These are phyloP conservation scores for Clitocybe nebularis DNA, from an alignment of 1,284 basidiomycete species.

Conservation along the genomic window DNA sequence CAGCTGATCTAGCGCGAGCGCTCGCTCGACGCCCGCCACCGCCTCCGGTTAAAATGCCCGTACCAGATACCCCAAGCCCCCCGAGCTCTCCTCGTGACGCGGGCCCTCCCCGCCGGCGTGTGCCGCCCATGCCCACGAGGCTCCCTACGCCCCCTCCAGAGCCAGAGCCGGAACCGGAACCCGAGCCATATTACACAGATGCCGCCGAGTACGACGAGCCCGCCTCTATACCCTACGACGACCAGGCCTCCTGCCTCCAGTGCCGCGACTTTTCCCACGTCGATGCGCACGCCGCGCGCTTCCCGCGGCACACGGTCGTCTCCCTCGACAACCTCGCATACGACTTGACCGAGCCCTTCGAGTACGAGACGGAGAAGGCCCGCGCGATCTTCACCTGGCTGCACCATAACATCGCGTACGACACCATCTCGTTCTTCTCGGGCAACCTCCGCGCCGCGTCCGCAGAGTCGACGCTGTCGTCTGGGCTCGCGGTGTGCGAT, in stretches of 20 bases:
- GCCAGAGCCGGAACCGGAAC: slow-evolving; percentile 19
- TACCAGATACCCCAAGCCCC: slow-evolving; percentile 2
- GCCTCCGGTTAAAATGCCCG: slow-evolving; percentile 18
- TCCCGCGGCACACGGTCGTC: slow-evolving; percentile 34
- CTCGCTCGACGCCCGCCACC: slow-evolving; percentile 32
- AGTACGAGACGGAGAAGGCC: slow-evolving; percentile 38
- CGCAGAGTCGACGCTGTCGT: slow-evolving; percentile 31
- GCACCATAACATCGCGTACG: slow-evolving; percentile 41
- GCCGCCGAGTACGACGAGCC: slow-evolving; percentile 5
- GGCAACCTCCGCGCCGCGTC: slow-evolving; percentile 32
- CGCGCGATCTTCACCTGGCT: slow-evolving; percentile 43
- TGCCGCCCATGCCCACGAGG: slow-evolving; percentile 25
- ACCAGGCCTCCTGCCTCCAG: slow-evolving; percentile 30
- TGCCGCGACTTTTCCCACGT: slow-evolving; percentile 40
- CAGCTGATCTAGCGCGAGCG: slow-evolving; percentile 22
- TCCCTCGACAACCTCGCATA: slow-evolving; percentile 35
- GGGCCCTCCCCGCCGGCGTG: slow-evolving; percentile 19
- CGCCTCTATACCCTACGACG: slow-evolving; percentile 10
- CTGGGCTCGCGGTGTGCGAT: slow-evolving; percentile 43
- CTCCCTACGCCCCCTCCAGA: slow-evolving; percentile 29
- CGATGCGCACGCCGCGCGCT: slow-evolving; percentile 39
- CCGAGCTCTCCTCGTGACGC: slow-evolving; percentile 12
- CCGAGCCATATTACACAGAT: slow-evolving; percentile 7
- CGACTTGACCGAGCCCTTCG: slow-evolving; percentile 37
- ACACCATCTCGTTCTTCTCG: slow-evolving; percentile 36